phyloP scores from a whole-genome alignment of 2,329 filamentous ascomycete genomes.

The Mycosphaerella sp. region DNA sequence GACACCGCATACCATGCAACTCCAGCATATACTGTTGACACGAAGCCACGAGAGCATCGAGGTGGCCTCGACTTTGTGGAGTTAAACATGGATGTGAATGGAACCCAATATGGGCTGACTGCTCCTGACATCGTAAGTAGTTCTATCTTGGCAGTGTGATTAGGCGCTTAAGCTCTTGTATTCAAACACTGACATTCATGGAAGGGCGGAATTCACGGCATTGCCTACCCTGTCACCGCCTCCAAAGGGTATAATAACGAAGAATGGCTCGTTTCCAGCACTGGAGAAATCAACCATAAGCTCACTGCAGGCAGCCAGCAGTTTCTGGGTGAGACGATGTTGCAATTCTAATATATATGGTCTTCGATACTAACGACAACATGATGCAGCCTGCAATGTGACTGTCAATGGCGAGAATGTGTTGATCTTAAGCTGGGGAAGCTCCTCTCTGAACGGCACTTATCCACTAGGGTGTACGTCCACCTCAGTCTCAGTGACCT shows the following conservation, averaged over 20 bases:
- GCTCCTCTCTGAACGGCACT: neutral
- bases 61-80: constrained; percentile 5
- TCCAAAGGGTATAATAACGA: too few relatives aligned
- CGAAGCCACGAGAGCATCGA: neutral
- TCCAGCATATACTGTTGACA: constrained; percentile 8
- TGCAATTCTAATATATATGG: neutral
- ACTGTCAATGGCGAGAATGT: constrained; percentile 12
- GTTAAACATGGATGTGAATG: constrained; percentile 14
- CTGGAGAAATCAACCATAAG: too few relatives aligned
- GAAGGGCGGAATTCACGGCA: neutral
- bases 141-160: too few relatives aligned
- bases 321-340: too few relatives aligned
- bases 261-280: too few relatives aligned
- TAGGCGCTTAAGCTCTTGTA: neutral
- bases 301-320: too few relatives aligned
- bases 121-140: constrained; percentile 7
- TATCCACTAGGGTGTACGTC: constrained; percentile 7
- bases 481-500: constrained; percentile 8
- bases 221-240: too few relatives aligned
- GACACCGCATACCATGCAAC: constrained; percentile 10
- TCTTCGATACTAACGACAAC: neutral
- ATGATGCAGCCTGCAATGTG: constrained; percentile 8
- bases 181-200: neutral
- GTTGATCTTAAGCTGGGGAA: constrained; percentile 5
- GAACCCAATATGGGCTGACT: constrained; percentile 7